These are phyloP conservation scores for Grosmannia penicillata DNA, from an alignment of 2,329 filamentous ascomycete species.

Conservation along the genomic window DNA sequence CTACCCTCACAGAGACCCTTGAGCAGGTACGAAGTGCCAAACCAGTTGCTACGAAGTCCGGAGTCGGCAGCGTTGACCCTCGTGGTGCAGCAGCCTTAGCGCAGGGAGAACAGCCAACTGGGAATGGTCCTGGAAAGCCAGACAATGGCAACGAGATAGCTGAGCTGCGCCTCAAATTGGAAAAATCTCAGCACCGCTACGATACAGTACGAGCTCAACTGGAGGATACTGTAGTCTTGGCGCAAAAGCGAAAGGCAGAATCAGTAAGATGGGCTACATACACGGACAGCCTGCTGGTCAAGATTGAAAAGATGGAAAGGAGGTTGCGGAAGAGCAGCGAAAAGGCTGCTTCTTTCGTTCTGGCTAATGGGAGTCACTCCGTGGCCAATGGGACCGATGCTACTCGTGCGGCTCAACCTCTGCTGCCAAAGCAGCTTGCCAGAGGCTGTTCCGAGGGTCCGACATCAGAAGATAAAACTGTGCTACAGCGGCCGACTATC, in stretches of 20 bases:
- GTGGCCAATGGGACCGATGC: too few species aligned
- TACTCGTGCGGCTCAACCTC: background rate
- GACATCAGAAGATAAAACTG: background rate
- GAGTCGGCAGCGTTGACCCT: too few species aligned
- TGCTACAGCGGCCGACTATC: background rate
- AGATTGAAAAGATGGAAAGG: constrained; percentile 26
- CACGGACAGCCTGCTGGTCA: constrained; percentile 26
- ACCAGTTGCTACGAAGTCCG: too few species aligned
- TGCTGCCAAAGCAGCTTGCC: background rate
- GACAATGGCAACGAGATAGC: background rate
- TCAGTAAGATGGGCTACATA: constrained; percentile 30
- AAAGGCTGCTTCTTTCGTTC: background rate
- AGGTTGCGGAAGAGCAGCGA: constrained; percentile 9
- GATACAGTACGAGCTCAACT: constrained; percentile 12
- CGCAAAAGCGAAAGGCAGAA: constrained; percentile 25
- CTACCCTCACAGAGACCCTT: background rate
- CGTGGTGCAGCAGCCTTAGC: too few species aligned
- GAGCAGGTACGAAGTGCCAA: background rate
- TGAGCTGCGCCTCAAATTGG: constrained; percentile 6
- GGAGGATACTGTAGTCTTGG: constrained; percentile 23
- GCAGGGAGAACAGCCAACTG: too few species aligned
- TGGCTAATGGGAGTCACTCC: too few species aligned
- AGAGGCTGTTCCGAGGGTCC: background rate
- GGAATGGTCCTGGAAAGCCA: too few species aligned
- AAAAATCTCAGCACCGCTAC: constrained; percentile 7